Conservation (phyloP, 345 rosid genomes). For the Microthlaspi erraticum region DNA sequence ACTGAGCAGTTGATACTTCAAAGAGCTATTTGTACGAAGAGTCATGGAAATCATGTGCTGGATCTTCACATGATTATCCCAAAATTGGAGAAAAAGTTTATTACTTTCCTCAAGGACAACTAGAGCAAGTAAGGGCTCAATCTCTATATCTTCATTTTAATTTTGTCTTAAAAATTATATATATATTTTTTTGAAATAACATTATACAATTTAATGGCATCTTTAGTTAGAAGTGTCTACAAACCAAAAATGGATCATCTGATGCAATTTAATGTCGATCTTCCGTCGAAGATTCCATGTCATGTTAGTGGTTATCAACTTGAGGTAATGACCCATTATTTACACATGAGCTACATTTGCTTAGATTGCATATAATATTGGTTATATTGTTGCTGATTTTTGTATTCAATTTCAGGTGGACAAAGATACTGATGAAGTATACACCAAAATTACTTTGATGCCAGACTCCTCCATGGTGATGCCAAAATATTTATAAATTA, state of each 20-base stretch:
- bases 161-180: neutral
- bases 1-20: neutral
- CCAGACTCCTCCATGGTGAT: too few relatives aligned
- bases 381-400: too few relatives aligned
- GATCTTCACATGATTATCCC: constrained; percentile 54
- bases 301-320: too few relatives aligned
- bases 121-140: constrained; percentile 57
- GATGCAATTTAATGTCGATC: constrained; percentile 40
- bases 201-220: neutral
- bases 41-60: constrained; percentile 67
- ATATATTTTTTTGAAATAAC: neutral
- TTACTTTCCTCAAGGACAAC: constrained; percentile 71
- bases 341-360: too few relatives aligned
- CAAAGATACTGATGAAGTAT: too few relatives aligned
- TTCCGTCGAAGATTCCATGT: too few relatives aligned
- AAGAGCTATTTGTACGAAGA: constrained; percentile 4
- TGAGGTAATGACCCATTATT: too few relatives aligned
- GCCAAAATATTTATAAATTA: too few relatives aligned
- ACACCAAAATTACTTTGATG: too few relatives aligned
- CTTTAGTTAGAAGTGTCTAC: constrained; percentile 49
- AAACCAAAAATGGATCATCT: constrained; percentile 39
- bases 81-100: constrained; percentile 50
- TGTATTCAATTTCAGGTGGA: too few relatives aligned
- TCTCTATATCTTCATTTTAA: neutral
- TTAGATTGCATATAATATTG: too few relatives aligned